Conservation (phyloP, 2,329 filamentous ascomycete genomes). For the Beauveria australis region DNA sequence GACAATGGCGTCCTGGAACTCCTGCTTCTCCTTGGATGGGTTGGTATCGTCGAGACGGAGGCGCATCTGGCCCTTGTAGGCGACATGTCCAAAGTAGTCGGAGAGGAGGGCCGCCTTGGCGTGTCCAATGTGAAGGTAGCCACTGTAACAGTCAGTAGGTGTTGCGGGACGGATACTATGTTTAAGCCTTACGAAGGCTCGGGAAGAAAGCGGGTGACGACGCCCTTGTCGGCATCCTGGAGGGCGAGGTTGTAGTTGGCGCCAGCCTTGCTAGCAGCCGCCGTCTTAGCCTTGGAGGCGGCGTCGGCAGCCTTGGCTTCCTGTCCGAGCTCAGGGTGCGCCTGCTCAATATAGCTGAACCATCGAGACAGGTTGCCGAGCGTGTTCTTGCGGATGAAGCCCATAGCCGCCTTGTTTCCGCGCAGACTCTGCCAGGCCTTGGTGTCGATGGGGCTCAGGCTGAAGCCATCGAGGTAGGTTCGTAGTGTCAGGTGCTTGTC, state of each 20-base stretch:
- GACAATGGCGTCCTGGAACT: constrained; percentile 89
- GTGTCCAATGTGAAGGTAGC: constrained; percentile 92
- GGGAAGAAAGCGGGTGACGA: constrained; percentile 86
- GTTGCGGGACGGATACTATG: neutral
- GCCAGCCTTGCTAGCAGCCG: constrained; percentile 63
- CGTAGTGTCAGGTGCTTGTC: constrained; percentile 83
- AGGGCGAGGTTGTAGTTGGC: constrained; percentile 85
- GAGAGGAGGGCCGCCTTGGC: constrained; percentile 89
- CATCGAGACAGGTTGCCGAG: constrained; percentile 74
- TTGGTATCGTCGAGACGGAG: constrained; percentile 97
- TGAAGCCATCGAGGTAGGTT: constrained; percentile 78
- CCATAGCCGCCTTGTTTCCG: constrained; percentile 74
- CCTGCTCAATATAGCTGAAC: constrained; percentile 79
- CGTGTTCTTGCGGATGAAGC: constrained; percentile 69
- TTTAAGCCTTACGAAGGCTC: constrained; percentile 66
- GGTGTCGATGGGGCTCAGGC: constrained; percentile 66
- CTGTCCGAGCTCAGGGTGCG: constrained; percentile 65
- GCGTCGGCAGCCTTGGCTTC: constrained; percentile 64
- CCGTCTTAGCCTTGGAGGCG: constrained; percentile 60
- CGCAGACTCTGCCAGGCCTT: constrained; percentile 78
- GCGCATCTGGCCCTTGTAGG: constrained; percentile 83
- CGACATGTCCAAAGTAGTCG: constrained; percentile 93
- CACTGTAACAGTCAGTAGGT: constrained; percentile 30
- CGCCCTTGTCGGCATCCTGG: constrained; percentile 75
- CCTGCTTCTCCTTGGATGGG: constrained; percentile 92